Evolutionary conservation across 768 basidiomycete species (phyloP).

Genomic region (Pulveroboletus sp.): DNA sequence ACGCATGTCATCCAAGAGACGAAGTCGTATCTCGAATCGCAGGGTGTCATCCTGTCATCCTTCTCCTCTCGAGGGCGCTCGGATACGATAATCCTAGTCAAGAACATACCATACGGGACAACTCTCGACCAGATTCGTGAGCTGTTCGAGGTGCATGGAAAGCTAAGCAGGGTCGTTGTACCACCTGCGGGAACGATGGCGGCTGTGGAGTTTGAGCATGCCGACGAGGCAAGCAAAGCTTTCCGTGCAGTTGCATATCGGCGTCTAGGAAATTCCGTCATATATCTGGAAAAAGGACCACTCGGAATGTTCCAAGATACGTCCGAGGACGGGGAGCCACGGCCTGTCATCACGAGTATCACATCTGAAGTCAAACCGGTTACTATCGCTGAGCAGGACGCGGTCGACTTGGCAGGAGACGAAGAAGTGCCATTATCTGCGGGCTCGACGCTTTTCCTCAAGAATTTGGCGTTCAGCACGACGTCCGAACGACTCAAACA

Average conservation of each 20-base stretch:
- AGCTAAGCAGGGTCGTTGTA: slow-evolving; percentile 67
- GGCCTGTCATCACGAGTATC: slow-evolving; percentile 7
- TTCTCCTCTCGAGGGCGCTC: slow-evolving; percentile 58
- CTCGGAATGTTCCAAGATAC: slow-evolving; percentile 70
- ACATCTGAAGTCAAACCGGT: slow-evolving; percentile 30
- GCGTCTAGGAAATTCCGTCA: slow-evolving; percentile 81
- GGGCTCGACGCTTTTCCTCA: slow-evolving; percentile 88
- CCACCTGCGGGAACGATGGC: slow-evolving; percentile 94
- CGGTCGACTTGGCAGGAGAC: slow-evolving; percentile 32
- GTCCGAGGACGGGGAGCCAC: slow-evolving; percentile 25
- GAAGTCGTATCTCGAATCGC: slow-evolving; percentile 80
- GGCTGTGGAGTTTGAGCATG: slow-evolving; percentile 79
- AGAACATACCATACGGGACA: slow-evolving; percentile 95
- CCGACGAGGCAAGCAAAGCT: slow-evolving; percentile 68
- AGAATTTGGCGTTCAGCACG: slow-evolving; percentile 94
- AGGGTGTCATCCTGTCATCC: slow-evolving; percentile 62
- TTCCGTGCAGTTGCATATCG: slow-evolving; percentile 85
- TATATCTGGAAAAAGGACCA: slow-evolving; percentile 94
- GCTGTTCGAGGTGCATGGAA: slow-evolving; percentile 76
- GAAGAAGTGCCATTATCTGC: slow-evolving; percentile 44
- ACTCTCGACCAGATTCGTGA: slow-evolving; percentile 70
- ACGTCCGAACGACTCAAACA: slow-evolving; percentile 67
- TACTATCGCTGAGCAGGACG: slow-evolving; percentile 44
- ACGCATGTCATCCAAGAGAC: slow-evolving; percentile 96
- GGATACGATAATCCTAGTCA: slow-evolving; percentile 84